Evolutionary conservation across 768 basidiomycete genomes (phyloP).

Genomic region (Xanthoconium stramineum): DNA sequence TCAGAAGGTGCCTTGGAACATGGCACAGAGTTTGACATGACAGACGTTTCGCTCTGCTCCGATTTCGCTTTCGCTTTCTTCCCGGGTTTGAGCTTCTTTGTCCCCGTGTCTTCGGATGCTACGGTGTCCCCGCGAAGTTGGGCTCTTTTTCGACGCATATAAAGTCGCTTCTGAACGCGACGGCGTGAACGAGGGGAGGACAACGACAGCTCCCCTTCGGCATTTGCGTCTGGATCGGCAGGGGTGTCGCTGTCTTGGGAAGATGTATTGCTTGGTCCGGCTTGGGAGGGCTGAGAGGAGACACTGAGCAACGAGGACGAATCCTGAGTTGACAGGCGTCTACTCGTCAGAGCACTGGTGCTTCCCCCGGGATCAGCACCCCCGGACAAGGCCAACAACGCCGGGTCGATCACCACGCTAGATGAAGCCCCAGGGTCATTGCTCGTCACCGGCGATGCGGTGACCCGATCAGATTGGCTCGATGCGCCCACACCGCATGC

Average conservation of each 20-base stretch:
- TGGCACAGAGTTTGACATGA: conserved; percentile 7
- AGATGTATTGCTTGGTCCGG: neutral
- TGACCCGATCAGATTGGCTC: neutral
- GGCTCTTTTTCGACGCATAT: conserved; percentile 73
- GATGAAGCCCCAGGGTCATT: neutral
- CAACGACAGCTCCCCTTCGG: conserved; percentile 16
- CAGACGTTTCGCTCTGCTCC: neutral
- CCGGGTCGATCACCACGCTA: conserved; percentile 31
- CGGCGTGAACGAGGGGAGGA: conserved; percentile 51
- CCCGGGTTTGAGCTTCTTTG: conserved; percentile 40
- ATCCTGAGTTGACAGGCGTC: neutral
- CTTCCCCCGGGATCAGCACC: neutral
- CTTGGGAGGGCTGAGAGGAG: neutral
- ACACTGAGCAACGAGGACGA: neutral
- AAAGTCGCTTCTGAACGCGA: conserved; percentile 57
- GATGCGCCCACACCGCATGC: neutral
- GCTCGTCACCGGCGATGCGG: neutral
- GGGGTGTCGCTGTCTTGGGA: neutral
- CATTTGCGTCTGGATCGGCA: neutral
- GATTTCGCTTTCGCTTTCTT: conserved; percentile 16
- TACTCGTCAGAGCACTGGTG: neutral
- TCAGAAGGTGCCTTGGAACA: conserved; percentile 9
- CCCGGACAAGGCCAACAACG: conserved; percentile 26
- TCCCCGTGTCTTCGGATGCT: neutral
- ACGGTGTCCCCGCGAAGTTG: conserved; percentile 35